These are phyloP conservation scores for Penicillium sclerotigenum DNA, from an alignment of 2,329 filamentous ascomycete species.

Conservation along the genomic window DNA sequence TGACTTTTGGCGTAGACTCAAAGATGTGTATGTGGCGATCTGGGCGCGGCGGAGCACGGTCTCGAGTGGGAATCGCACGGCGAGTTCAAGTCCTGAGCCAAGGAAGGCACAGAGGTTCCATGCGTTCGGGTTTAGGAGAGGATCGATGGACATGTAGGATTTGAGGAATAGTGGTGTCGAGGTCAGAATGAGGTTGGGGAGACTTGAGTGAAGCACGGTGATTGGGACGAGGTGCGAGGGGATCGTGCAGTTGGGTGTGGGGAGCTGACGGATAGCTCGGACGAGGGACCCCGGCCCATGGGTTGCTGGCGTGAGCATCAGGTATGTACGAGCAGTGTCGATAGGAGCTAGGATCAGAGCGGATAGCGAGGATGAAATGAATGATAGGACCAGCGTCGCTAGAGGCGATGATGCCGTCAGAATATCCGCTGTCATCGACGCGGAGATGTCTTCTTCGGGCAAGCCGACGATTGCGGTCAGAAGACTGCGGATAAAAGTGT, in stretches of 20 bases:
- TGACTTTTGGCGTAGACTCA: conserved; percentile 45
- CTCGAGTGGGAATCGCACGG: conserved; percentile 84
- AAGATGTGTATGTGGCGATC: conserved; percentile 64
- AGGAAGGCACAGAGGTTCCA: conserved; percentile 82
- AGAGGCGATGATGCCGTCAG: conserved; percentile 78
- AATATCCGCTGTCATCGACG: conserved; percentile 63
- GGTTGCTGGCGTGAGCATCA: conserved; percentile 80
- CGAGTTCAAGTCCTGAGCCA: conserved; percentile 73
- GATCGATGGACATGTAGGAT: conserved; percentile 79
- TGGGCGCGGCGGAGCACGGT: conserved; percentile 88
- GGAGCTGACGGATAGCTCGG: conserved; percentile 71
- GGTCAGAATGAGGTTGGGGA: conserved; percentile 78
- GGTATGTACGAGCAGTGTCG: conserved; percentile 80
- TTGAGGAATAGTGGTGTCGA: conserved; percentile 82
- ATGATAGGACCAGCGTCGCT: conserved; percentile 71
- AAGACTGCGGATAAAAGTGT: conserved; percentile 87
- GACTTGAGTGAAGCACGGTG: conserved; percentile 79
- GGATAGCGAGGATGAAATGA: conserved; percentile 64
- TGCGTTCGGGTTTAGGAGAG: conserved; percentile 71
- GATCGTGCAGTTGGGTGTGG: conserved; percentile 67
- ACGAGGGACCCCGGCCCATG: conserved; percentile 74
- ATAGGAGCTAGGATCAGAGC: conserved; percentile 80
- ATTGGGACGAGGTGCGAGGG: conserved; percentile 69
- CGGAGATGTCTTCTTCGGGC: conserved; percentile 66
- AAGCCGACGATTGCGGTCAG: conserved; percentile 88